Base-by-base conservation (phyloP, 371 early-diverging fungal genomes). In the Lichtheimia hyalospora region DNA sequence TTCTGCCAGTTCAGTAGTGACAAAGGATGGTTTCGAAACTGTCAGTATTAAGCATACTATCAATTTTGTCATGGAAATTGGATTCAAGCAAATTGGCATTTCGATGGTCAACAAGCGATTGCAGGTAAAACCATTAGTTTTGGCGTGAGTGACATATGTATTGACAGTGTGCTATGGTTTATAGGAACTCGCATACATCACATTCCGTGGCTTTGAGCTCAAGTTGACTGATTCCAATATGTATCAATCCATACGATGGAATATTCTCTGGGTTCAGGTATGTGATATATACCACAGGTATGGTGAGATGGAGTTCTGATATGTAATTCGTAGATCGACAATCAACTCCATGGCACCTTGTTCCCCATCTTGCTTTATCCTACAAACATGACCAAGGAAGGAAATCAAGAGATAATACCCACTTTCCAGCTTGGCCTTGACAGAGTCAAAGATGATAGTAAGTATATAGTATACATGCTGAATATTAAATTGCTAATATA, bases 341-440 rank as follows among this genome's bases (percentile, higher is more conserved):
- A 95, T 66, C 96, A 96, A 67, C 69, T 92, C 2, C 84, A 85
- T 49, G 88, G 85, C 10, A 78, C 89, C 0, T 64, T 84, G 14
- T 90, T 87, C 53, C 94, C 94, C 0, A 94, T 96, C 27, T 73
- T 95, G 3, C 62, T 94, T 14, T 96, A 91, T 62, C 96, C 96
- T 8, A 89, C 94, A 2, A 86, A 85, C 0, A 63, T 92, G 8
- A 81, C 85, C 2, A 84, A 79, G 60, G 74, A 78, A 44, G 72
- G 78, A 2, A 73, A 80, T 34, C 82, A 86, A 49, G 74, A 75
- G 20, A 64, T 72, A 2, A 79, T 82, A 16, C 89, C 89, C 49
- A 58, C 70, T 60, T 41, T 90, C 67, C 70, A 89, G 63, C 49
- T 87, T 2, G 75, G 82, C 5, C 59, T 88, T 3, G 87, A 87